Evolutionary conservation across 805 yeast genomes (phyloP), one percentile per base, ranked within the genome.

Genomic region (Ogataea paradorogensis): DNA sequence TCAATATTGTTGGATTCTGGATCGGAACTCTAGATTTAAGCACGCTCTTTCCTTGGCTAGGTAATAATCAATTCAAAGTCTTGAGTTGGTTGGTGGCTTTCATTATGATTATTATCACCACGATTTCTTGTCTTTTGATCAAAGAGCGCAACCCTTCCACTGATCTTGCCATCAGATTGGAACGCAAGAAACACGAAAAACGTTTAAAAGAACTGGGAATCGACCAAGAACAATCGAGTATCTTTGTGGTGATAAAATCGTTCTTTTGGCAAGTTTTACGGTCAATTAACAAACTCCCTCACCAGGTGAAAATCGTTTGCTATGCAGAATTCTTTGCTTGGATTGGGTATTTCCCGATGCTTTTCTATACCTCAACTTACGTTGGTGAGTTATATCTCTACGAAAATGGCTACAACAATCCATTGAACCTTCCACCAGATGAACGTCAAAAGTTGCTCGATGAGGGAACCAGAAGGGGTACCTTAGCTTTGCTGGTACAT

Each of bases 291-390:
- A 51, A 63, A 22, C 55, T 78, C 9, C 78, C 84, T 8, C 69
- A 73, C 2, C 79, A 73, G 46, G 72, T 76, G 2, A 66, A 66
- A 35, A 55, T 66, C 1, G 75, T 78, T 3, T 79, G 82, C 48
- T 62, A 59, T 36, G 76, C 78, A 1, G 82, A 80, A 54, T 74
- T 79, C 43, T 75, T 75, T 56, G 84, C 84, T 1, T 80, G 84
- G 84, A 72, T 79, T 29, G 83, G 83, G 1, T 80, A 81, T 62
- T 80, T 80, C 59, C 82, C 82, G 1, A 70, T 80, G 73, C 53
- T 80, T 21, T 80, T 79, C 46, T 80, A 79, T 51, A 78, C 83
- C 3, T 74, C 84, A 2, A 77, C 83, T 0, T 80, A 78, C 55
- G 83, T 80, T 13, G 82, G 82, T 0, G 83, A 76, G 43, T 59